Conservation (phyloP, 371 early-diverging fungal species). For the Mycotypha africana region DNA sequence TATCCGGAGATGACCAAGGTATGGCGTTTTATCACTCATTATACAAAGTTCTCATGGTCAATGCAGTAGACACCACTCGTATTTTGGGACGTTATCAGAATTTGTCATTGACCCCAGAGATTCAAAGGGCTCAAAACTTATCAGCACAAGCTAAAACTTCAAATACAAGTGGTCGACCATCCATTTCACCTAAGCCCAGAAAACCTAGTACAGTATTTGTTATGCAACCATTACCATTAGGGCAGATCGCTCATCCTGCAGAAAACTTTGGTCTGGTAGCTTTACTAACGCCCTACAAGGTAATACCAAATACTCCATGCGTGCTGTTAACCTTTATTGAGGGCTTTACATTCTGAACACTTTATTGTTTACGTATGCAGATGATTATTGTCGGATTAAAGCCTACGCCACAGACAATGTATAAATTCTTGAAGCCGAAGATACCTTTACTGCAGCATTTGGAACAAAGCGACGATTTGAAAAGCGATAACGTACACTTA, state of each 20-base stretch:
- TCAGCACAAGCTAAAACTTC: conserved; percentile 5
- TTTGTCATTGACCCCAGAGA: conserved; percentile 27
- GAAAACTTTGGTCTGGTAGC: conserved; percentile 71
- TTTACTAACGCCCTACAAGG: conserved; percentile 69
- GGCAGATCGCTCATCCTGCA: conserved; percentile 55
- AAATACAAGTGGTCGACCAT: conserved; percentile 4
- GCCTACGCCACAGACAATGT: conserved; percentile 67
- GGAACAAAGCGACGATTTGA: background rate
- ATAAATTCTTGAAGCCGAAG: conserved; percentile 58
- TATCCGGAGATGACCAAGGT: conserved; percentile 72
- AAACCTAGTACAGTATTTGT: conserved; percentile 64
- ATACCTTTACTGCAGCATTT: background rate
- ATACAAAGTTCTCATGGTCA: conserved; percentile 65
- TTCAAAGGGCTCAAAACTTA: conserved; percentile 13
- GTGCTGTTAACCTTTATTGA: too few species aligned
- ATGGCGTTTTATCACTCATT: conserved; percentile 71
- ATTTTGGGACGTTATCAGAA: conserved; percentile 65
- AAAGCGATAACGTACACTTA: conserved; percentile 12
- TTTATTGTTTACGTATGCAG: too few species aligned
- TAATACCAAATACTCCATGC: too few species aligned
- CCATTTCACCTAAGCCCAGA: conserved; percentile 19
- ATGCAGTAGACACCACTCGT: conserved; percentile 60
- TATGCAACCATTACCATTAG: conserved; percentile 62
- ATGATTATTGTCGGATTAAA: conserved; percentile 71
- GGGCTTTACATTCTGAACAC: too few species aligned